Evolutionary conservation across 2,329 filamentous ascomycete species (phyloP).

Genomic region (Aquanectria penicillioides): DNA sequence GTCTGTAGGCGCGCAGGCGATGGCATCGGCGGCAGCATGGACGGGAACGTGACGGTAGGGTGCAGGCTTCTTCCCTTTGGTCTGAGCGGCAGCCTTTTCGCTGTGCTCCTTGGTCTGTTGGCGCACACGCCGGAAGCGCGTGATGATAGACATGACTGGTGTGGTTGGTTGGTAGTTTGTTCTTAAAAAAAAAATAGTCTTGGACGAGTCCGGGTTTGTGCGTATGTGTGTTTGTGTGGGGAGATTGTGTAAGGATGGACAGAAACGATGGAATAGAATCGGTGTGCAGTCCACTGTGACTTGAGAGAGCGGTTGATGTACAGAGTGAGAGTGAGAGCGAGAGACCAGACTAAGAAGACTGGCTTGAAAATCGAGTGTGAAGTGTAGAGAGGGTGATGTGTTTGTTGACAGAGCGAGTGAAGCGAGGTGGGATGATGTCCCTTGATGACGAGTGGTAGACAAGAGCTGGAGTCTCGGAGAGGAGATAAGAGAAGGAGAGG

Average conservation of each 20-base stretch:
- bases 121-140: slow-evolving; percentile 60
- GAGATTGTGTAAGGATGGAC: not conserved
- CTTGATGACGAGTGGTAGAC: not conserved
- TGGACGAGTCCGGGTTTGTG: not conserved
- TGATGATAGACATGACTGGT: slow-evolving; percentile 65
- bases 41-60: slow-evolving; percentile 70
- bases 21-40: slow-evolving; percentile 68
- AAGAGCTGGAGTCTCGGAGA: not conserved
- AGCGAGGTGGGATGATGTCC: not conserved
- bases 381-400: too few species aligned
- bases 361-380: too few species aligned
- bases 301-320: too few species aligned
- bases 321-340: too few species aligned
- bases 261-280: not conserved
- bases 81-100: slow-evolving; percentile 58
- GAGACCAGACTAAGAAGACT: too few species aligned
- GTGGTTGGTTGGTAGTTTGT: slow-evolving; percentile 9
- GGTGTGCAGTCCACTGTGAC: not conserved
- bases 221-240: not conserved
- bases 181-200: not conserved
- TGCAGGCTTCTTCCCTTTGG: slow-evolving; percentile 51
- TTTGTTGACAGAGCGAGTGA: not conserved
- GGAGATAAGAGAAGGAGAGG: not conserved
- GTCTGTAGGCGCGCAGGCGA: slow-evolving; percentile 62
- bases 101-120: slow-evolving; percentile 66